A percentile compares a stretch with the other conserved stretches of the same genome.
phyloP scores from a whole-genome alignment of 331 rosid genomes.

The Cydonia oblonga region DNA sequence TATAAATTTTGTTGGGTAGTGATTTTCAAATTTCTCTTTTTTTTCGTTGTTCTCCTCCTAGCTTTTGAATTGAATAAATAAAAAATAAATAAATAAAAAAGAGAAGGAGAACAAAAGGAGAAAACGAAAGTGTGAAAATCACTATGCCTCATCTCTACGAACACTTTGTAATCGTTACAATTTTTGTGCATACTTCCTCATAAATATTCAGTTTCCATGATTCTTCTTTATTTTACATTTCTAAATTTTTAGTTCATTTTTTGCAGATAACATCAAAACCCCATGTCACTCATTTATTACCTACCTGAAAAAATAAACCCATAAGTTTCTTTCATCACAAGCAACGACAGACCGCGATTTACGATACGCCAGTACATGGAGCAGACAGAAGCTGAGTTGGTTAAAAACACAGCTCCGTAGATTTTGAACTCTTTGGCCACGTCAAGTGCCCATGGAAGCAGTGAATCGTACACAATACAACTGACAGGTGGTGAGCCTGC shows the following conservation, averaged over 20 bases:
- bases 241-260: no score
- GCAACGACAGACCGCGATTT: constrained; percentile 9
- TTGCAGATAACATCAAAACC: no score
- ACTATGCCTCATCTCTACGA: no score
- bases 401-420: constrained; percentile 38
- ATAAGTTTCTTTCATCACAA: background rate
- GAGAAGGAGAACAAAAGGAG: no score
- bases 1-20: background rate
- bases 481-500: constrained; percentile 25
- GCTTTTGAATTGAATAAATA: no score
- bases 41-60: fast-evolving
- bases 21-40: no score
- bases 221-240: background rate
- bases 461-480: constrained; percentile 22
- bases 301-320: background rate
- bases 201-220: background rate
- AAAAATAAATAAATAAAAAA: no score
- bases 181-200: background rate
- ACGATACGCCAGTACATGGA: constrained; percentile 23
- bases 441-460: constrained; percentile 39
- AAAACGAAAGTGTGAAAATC: background rate
- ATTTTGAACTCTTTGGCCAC: constrained; percentile 34
- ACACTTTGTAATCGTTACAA: background rate
- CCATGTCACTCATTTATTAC: no score
- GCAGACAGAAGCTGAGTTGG: constrained; percentile 33